phyloP scores from a whole-genome alignment of 2,329 filamentous ascomycete genomes.

The Fusarium haematococcum region DNA sequence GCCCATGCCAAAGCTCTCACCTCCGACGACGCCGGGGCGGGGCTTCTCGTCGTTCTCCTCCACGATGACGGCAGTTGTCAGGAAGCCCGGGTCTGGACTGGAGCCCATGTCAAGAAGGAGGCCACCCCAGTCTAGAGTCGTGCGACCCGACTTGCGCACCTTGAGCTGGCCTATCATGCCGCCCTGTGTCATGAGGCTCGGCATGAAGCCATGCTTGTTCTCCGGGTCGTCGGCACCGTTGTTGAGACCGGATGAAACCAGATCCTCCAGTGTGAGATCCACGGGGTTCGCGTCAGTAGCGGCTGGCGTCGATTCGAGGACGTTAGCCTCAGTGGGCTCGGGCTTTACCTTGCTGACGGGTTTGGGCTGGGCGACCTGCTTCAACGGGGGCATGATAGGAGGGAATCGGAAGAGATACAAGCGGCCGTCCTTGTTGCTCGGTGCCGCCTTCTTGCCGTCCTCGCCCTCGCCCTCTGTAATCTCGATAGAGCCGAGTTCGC shows the following conservation, averaged over 20 bases:
- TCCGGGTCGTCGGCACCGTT: slow-evolving; percentile 48
- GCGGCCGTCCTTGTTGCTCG: slow-evolving; percentile 62
- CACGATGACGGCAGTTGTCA: slow-evolving; percentile 70
- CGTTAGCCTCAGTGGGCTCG: slow-evolving; percentile 55
- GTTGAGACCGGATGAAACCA: slow-evolving; percentile 25
- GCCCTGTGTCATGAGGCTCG: slow-evolving; percentile 59
- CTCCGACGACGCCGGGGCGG: slow-evolving; percentile 55
- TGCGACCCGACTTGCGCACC: slow-evolving; percentile 71
- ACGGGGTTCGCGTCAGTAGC: slow-evolving; percentile 46
- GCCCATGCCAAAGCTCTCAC: slow-evolving; percentile 71
- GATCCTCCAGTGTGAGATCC: slow-evolving; percentile 57
- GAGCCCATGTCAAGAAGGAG: slow-evolving; percentile 63
- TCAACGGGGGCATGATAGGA: slow-evolving; percentile 69
- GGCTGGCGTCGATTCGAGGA: slow-evolving; percentile 49
- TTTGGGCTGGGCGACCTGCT: slow-evolving; percentile 43
- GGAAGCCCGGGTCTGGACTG: slow-evolving; percentile 66
- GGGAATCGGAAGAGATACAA: slow-evolving; percentile 75
- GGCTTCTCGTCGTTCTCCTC: slow-evolving; percentile 68
- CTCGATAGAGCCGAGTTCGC: slow-evolving; percentile 55
- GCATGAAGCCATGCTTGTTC: slow-evolving; percentile 50
- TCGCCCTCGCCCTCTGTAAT: slow-evolving; percentile 46
- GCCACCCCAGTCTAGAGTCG: slow-evolving; percentile 73
- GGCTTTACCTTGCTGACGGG: slow-evolving; percentile 53
- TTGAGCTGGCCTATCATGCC: slow-evolving; percentile 71
- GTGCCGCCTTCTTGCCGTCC: slow-evolving; percentile 43